Evolutionary conservation across 345 rosid genomes (phyloP).

Genomic region (Hypericum perforatum): DNA sequence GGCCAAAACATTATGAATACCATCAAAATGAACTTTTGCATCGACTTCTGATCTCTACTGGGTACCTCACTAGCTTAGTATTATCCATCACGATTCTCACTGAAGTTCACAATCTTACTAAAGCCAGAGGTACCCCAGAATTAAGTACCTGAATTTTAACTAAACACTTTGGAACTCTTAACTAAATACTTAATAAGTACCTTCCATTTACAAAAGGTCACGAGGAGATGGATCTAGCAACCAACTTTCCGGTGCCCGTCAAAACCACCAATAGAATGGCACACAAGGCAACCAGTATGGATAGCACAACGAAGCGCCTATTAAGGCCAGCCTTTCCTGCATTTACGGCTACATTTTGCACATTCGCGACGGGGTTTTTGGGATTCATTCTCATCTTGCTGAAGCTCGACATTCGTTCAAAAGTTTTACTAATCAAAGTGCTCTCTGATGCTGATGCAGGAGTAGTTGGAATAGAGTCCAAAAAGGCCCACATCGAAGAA

Average conservation of each 20-base stretch:
- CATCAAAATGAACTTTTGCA: no score
- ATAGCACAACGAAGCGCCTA: conserved; percentile 37
- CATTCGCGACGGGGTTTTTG: conserved; percentile 16
- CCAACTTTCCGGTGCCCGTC: conserved; percentile 38
- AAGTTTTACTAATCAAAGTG: conserved; percentile 50
- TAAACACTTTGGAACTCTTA: no score
- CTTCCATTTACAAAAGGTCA: neutral
- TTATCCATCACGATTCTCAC: no score
- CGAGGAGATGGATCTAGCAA: conserved; percentile 27
- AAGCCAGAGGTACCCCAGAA: no score
- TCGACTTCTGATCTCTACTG: no score
- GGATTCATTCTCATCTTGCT: conserved; percentile 36
- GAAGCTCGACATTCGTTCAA: conserved; percentile 61
- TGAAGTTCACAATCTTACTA: no score
- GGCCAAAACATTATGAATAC: no score
- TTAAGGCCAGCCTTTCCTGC: conserved; percentile 25
- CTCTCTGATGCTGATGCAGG: conserved; percentile 83
- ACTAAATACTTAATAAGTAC: no score
- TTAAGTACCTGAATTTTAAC: no score
- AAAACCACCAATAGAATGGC: conserved; percentile 50
- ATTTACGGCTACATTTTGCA: conserved; percentile 17
- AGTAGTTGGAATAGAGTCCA: conserved; percentile 74
- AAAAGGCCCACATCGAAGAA: conserved; percentile 58
- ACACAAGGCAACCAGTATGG: conserved; percentile 48
- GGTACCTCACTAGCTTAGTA: no score